Base-by-base conservation (phyloP, 1,284 basidiomycete genomes). In the Naganishia sp. region DNA sequence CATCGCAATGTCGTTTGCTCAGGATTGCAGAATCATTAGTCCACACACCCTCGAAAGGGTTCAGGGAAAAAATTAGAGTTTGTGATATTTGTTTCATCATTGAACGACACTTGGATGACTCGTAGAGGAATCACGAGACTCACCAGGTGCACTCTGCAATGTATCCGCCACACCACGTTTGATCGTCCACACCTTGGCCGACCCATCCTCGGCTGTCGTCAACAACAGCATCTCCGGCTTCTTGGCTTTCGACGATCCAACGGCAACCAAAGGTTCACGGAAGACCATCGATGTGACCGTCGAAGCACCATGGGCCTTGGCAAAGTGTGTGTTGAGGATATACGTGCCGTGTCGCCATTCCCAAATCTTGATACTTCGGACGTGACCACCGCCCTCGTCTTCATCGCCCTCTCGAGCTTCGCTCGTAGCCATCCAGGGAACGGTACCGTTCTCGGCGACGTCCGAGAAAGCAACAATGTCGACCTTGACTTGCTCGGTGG, bases 301-400 rank as follows among this genome's bases (percentile, higher is more conserved):
- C 50, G 82, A 79, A 41, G 82, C 76, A 35, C 89, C 89, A 78
- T 99, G 95, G 9, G 95, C 94, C 39, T 87, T 84, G 76, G 96
- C 92, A 69, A 98, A 87, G 66, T 94, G 87, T 10, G 94, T 96
- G 78, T 94, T 94, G 73, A 86, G 76, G 4, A 74, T 47, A 69
- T 82, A 76, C 75, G 71, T 77, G 65, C 86, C 80, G 75, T 79
- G 72, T 21, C 88, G 86, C 90, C 93, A 95, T 67, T 81, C 82
- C 95, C 95, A 99, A 50, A 97, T 81, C 80, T 98, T 98, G 71
- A 99, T 84, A 73, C 89, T 88, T 25, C 88, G 83, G 73, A 94
- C 90, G 11, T 82, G 79, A 62, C 83, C 83, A 61, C 79, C 67
- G 32, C 76, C 76, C 66, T 76, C 75, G 25, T 82, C 81, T 21